A percentile compares a stretch with the other conserved stretches of the same genome.
These are phyloP conservation scores for Xylariales sp. DNA, from an alignment of 2,329 filamentous ascomycete genomes.

Conservation along the genomic window DNA sequence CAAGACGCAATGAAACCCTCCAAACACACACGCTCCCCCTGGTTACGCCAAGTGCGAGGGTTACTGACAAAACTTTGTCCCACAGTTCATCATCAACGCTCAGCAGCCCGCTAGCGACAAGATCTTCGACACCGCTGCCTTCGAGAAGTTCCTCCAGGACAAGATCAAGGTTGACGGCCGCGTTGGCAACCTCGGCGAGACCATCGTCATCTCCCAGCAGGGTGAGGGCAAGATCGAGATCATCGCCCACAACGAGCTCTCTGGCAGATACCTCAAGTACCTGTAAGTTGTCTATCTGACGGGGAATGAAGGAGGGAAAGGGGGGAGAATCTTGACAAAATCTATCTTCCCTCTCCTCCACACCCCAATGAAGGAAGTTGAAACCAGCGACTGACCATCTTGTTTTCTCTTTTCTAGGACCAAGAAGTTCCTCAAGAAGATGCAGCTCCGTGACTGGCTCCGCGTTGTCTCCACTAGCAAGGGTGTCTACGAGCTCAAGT, in stretches of 20 bases:
- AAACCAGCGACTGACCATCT: too few relatives aligned
- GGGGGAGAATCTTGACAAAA: slow-evolving; percentile 17
- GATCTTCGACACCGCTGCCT: slow-evolving; percentile 98
- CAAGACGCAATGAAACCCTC: slow-evolving; percentile 7
- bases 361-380: background rate
- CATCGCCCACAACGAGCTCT: slow-evolving; percentile 95
- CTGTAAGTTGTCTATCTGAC: slow-evolving; percentile 58
- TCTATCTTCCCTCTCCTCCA: background rate
- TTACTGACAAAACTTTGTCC: too few relatives aligned
- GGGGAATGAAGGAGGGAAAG: background rate
- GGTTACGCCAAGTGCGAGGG: background rate
- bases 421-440: slow-evolving; percentile 99
- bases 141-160: slow-evolving; percentile 99
- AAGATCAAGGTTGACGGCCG: slow-evolving; percentile 99
- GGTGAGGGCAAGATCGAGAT: slow-evolving; percentile 98
- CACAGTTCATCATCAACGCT: slow-evolving; percentile 97
- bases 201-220: slow-evolving; percentile 81
- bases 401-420: too few relatives aligned
- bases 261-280: slow-evolving; percentile 99
- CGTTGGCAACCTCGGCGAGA: slow-evolving; percentile 95
- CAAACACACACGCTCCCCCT: background rate
- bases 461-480: slow-evolving; percentile 96
- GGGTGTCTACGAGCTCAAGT: slow-evolving; percentile 99
- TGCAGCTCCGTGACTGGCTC: slow-evolving; percentile 99
- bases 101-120: slow-evolving; percentile 97